Conservation (phyloP, 1,139 yeast genomes). For the Suhomyces bokatorum region DNA sequence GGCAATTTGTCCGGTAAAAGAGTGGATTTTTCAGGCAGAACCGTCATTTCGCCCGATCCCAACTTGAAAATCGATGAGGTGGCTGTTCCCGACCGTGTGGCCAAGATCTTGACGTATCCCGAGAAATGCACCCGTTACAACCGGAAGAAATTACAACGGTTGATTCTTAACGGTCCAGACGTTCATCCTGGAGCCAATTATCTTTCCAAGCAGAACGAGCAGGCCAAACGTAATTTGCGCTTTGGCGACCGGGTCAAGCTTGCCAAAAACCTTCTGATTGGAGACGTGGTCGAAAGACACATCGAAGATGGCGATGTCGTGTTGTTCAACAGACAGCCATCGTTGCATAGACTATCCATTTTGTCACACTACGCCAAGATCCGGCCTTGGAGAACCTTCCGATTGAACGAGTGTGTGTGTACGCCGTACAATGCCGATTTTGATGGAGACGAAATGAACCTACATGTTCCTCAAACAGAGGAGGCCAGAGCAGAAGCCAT, state of each 20-base stretch:
- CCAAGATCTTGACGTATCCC: constrained; percentile 93
- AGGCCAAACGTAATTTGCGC: constrained; percentile 81
- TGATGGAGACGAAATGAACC: constrained; percentile 99
- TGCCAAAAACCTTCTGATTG: constrained; percentile 75
- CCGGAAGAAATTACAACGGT: constrained; percentile 66
- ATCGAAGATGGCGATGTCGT: constrained; percentile 97
- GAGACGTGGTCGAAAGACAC: constrained; percentile 97
- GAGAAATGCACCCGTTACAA: constrained; percentile 92
- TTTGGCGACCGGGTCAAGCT: constrained; percentile 83
- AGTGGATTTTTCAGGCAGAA: constrained; percentile 97
- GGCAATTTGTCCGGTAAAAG: constrained; percentile 98
- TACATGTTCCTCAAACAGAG: constrained; percentile 98
- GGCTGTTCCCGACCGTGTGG: constrained; percentile 97
- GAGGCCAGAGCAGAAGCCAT: constrained; percentile 99
- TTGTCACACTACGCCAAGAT: constrained; percentile 94
- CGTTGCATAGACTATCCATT: constrained; percentile 91
- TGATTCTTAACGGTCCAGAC: constrained; percentile 83
- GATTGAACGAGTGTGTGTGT: constrained; percentile 98
- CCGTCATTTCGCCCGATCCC: constrained; percentile 99
- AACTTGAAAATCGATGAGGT: constrained; percentile 93
- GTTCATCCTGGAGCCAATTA: constrained; percentile 97
- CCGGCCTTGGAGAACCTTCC: constrained; percentile 97
- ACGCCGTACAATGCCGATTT: constrained; percentile 99
- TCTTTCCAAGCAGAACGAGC: constrained; percentile 77
- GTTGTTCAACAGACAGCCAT: constrained; percentile 95